Evolutionary conservation across 495 filamentous ascomycete genomes (phyloP).

Genomic region (Tuber melanosporum): DNA sequence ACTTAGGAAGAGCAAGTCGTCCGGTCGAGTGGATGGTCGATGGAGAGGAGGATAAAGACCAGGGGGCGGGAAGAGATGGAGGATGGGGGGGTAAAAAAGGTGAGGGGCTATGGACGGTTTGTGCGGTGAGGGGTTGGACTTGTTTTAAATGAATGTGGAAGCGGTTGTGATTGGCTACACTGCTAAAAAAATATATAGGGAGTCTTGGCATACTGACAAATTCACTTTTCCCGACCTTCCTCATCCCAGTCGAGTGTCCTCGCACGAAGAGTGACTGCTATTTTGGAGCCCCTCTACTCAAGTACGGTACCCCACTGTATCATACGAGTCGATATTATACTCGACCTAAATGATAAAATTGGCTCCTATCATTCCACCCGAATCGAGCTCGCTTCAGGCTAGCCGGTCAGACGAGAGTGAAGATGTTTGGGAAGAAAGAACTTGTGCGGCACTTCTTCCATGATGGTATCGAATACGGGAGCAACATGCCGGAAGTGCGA

Average conservation of each 20-base stretch:
- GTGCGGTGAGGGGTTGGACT: slow-evolving; percentile 28
- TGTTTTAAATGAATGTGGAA: slow-evolving; percentile 27
- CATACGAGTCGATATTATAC: neutral
- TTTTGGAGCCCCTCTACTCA: slow-evolving; percentile 4
- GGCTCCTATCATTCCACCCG: neutral
- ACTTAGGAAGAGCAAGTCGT: slow-evolving; percentile 32
- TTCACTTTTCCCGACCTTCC: slow-evolving; percentile 22
- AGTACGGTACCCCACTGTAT: neutral
- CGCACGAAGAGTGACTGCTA: slow-evolving; percentile 28
- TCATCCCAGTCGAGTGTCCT: neutral
- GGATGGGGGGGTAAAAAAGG: slow-evolving; percentile 31
- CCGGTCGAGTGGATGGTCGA: slow-evolving; percentile 33
- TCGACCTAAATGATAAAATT: neutral
- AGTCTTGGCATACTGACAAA: slow-evolving; percentile 27
- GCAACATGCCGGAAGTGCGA: neutral
- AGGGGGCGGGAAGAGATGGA: slow-evolving; percentile 29
- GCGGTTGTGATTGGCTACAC: slow-evolving; percentile 15
- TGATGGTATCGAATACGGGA: neutral
- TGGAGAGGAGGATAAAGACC: slow-evolving; percentile 39
- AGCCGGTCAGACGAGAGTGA: neutral
- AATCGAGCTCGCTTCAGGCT: neutral
- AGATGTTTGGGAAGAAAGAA: neutral
- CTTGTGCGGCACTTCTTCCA: neutral
- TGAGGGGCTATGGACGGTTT: slow-evolving; percentile 33
- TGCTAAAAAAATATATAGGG: slow-evolving; percentile 2